Base-by-base conservation (phyloP, 1,139 yeast genomes). In the Scheffersomyces segobiensis region DNA sequence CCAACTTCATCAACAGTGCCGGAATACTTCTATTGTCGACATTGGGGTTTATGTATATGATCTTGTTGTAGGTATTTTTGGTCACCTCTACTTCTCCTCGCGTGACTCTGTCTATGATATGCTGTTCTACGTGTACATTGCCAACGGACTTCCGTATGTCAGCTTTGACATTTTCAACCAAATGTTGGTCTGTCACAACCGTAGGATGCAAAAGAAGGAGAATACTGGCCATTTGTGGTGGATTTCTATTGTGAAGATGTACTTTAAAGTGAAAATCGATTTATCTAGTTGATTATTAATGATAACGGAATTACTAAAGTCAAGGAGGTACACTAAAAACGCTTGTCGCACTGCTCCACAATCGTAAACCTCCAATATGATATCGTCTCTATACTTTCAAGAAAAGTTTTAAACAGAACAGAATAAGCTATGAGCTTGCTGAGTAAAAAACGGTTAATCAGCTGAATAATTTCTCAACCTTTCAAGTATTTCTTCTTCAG, bases 201-300 rank as follows among this genome's bases (percentile, higher is more conserved):
- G 91, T 87, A 14, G 96, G 95, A 65, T 89, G 93, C 55, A 90
- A 80, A 56, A 90, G 77, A 52, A 89, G 75, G 56, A 88, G 72
- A 42, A 79, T 75, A 50, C 69, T 69, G 69, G 71, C 72, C 47
- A 46, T 53, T 53, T 18, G 8, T 32, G 42, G 3, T 32, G 42
- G 12, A 10, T 32, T 32, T 32, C 17, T 32, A 32, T 7, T 10
- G 17, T 32, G 17, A 32, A 32, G 5, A 32, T 10, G 17, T 2
- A 12, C 17, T 32, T 32, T 2, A 32, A 32, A 32, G 42, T 12
- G 42, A 32, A 32, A 32, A 32, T 1, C 12, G n/a, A 12, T 32
- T 14, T 32, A 32, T 32, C 42, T 32, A 32, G 42, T 32, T 32
- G 42, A 32, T 32, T 32, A 32, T 32, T 32, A 32, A 32, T 32